Percentiles rank a stretch among this genome's conserved stretches.
phyloP scores from a whole-genome alignment of 1,139 yeast species.

The Candida freyschussii region DNA sequence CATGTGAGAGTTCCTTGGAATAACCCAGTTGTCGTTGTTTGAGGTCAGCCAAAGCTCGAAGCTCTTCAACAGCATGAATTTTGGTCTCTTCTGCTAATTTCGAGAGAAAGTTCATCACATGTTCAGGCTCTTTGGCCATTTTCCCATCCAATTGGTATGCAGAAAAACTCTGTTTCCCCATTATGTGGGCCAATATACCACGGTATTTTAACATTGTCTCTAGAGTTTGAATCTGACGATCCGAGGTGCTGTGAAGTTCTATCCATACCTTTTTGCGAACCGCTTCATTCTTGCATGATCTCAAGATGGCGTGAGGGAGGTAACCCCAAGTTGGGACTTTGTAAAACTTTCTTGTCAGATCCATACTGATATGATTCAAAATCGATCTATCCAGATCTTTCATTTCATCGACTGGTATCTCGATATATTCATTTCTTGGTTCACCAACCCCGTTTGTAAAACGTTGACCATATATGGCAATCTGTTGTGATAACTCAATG shows the following conservation, averaged over 20 bases:
- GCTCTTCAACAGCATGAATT: slow-evolving; percentile 58
- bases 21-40: slow-evolving; percentile 31
- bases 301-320: slow-evolving; percentile 60
- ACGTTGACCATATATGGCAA: slow-evolving; percentile 77
- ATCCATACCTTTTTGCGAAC: slow-evolving; percentile 72
- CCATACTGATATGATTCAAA: slow-evolving; percentile 26
- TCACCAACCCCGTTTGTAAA: slow-evolving; percentile 58
- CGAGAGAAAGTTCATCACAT: slow-evolving; percentile 64
- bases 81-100: slow-evolving; percentile 49
- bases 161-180: slow-evolving; percentile 70
- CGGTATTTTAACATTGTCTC: slow-evolving; percentile 60
- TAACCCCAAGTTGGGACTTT: slow-evolving; percentile 67
- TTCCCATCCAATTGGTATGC: slow-evolving; percentile 83
- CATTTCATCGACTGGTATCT: slow-evolving; percentile 30
- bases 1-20: slow-evolving; percentile 28
- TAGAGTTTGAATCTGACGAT: slow-evolving; percentile 56
- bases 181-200: slow-evolving; percentile 64
- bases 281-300: slow-evolving; percentile 50
- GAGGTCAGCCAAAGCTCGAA: slow-evolving; percentile 38
- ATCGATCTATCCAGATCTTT: slow-evolving; percentile 29
- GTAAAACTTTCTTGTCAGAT: slow-evolving; percentile 30
- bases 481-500: slow-evolving; percentile 74
- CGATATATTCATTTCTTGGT: slow-evolving; percentile 29
- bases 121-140: slow-evolving; percentile 80
- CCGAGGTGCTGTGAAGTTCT: slow-evolving; percentile 53